Base-by-base conservation (phyloP, 2,329 filamentous ascomycete species). In the Neonectria coccinea region DNA sequence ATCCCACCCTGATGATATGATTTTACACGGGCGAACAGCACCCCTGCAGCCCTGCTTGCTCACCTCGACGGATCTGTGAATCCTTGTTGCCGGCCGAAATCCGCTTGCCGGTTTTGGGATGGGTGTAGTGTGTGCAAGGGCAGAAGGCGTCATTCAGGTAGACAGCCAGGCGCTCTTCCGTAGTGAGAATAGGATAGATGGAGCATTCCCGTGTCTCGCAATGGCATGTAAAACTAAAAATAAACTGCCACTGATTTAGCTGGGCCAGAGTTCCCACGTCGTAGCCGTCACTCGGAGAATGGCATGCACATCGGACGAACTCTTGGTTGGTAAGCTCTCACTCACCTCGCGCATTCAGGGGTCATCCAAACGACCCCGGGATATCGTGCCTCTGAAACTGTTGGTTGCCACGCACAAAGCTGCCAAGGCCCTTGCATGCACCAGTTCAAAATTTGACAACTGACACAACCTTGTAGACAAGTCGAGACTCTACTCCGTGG, bases 11-110 rank as follows among this genome's bases (percentile, higher is more conserved):
- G 25, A 16, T 56, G 54, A 33, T 36, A 9, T 20, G 54, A 56
- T 36, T 47, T 27, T 10, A 2, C 10, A 36, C 39, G 42, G 42
- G n/a, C 2, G 14, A 44, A 27, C 18, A 6, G n/a, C 44, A 58
- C 54, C 60, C 55, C 51, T 51, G 55, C 39, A 54, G 47, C 44
- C 41, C 16, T 53, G 42, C 31, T 31, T 54, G 5, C 47, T 48
- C 60, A 31, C 31, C 36, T 47, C 36, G 31, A 10, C 29, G 7
- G 5, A 9, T n/a, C 33, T 27, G 8, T 20, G n/a, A 51, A 20
- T 6, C 16, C 25, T 33, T 33, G 27, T 50, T 31, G 20, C 4
- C 12, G 11, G 25, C 25, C 25, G 44, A 27, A 47, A 16, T 25
- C 6, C 25, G 2, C 3, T 16, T 47, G 20, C 20, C 22, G 20